Percentiles rank a stretch among this genome's conserved stretches.
Evolutionary conservation across 108 stramenopile genomes (phyloP).

Genomic region (Fistulifera pelliculosa): DNA sequence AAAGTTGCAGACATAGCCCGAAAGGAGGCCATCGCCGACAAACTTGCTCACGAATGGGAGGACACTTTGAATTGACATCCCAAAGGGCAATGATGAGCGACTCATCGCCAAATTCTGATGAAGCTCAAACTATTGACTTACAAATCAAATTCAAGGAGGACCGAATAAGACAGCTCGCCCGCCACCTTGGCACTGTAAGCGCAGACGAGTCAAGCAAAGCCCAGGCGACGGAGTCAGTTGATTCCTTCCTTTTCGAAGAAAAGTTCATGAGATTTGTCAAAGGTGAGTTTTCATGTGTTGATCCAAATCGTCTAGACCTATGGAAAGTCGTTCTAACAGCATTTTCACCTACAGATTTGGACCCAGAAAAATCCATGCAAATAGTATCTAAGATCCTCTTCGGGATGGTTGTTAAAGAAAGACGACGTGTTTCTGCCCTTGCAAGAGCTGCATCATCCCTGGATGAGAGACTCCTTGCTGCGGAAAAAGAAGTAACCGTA

Average conservation of each 20-base stretch:
- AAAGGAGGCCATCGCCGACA: conserved; percentile 49
- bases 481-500: conserved; percentile 19
- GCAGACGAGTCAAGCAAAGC: background rate
- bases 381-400: conserved; percentile 41
- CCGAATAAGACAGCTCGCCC: conserved; percentile 47
- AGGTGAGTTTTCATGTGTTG: conserved; percentile 7
- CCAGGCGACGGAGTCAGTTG: conserved; percentile 4
- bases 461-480: conserved; percentile 32
- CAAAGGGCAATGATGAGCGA: conserved; percentile 12
- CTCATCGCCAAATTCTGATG: conserved; percentile 2
- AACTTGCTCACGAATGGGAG: conserved; percentile 67
- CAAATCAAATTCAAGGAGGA: conserved; percentile 46
- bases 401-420: conserved; percentile 65
- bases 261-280: conserved; percentile 24
- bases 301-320: background rate
- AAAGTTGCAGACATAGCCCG: conserved; percentile 45
- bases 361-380: background rate
- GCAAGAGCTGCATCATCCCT: conserved; percentile 43
- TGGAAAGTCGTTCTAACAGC: background rate
- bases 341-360: conserved; percentile 4
- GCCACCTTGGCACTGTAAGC: conserved; percentile 27
- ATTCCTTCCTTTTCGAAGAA: conserved; percentile 28
- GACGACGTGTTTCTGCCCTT: conserved; percentile 36
- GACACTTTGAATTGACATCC: conserved; percentile 38
- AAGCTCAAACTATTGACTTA: conserved; percentile 25